A percentile compares a stretch with the other conserved stretches of the same genome.
Conservation (phyloP, 257 asterid genomes). For the Nicotiana benthamiana region DNA sequence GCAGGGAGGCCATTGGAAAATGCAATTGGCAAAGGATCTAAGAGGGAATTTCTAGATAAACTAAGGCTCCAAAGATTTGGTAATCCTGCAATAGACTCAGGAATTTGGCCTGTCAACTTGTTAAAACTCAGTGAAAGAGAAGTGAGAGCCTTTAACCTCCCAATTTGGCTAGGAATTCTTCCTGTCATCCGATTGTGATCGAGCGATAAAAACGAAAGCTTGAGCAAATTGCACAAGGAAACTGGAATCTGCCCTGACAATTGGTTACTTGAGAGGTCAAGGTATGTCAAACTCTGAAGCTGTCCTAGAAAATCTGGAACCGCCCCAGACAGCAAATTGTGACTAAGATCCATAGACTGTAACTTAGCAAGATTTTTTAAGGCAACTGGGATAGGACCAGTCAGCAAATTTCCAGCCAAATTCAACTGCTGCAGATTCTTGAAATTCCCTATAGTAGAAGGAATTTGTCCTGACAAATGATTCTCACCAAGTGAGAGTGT, state of each 20-base stretch:
- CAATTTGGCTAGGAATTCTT: slow-evolving; percentile 51
- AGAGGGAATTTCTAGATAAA: slow-evolving; percentile 53
- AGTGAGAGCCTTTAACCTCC: slow-evolving; percentile 54
- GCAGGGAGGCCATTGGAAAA: slow-evolving; percentile 50
- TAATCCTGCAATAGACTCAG: slow-evolving; percentile 53
- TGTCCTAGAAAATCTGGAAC: slow-evolving; percentile 56
- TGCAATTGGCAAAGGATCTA: slow-evolving; percentile 57
- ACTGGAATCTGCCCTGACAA: slow-evolving; percentile 62
- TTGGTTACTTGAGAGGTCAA: slow-evolving; percentile 54
- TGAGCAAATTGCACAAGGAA: slow-evolving; percentile 34
- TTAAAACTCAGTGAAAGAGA: slow-evolving; percentile 54
- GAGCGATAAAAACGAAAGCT: slow-evolving; percentile 59
- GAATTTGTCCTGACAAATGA: slow-evolving; percentile 49
- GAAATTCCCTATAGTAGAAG: slow-evolving; percentile 49
- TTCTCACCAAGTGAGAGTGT: slow-evolving; percentile 60
- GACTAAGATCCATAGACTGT: slow-evolving; percentile 62
- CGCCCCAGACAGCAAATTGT: slow-evolving; percentile 52
- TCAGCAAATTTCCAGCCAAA: slow-evolving; percentile 41
- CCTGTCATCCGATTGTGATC: slow-evolving; percentile 66
- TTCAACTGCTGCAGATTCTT: slow-evolving; percentile 44
- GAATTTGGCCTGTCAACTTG: slow-evolving; percentile 64
- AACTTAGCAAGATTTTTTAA: slow-evolving; percentile 26
- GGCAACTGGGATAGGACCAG: slow-evolving; percentile 45
- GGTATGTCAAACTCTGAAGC: slow-evolving; percentile 44
- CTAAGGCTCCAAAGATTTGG: slow-evolving; percentile 73